Evolutionary conservation across 2,329 filamentous ascomycete genomes (phyloP), one percentile per base, ranked within the genome.

Genomic region (Fusarium cicatricum): DNA sequence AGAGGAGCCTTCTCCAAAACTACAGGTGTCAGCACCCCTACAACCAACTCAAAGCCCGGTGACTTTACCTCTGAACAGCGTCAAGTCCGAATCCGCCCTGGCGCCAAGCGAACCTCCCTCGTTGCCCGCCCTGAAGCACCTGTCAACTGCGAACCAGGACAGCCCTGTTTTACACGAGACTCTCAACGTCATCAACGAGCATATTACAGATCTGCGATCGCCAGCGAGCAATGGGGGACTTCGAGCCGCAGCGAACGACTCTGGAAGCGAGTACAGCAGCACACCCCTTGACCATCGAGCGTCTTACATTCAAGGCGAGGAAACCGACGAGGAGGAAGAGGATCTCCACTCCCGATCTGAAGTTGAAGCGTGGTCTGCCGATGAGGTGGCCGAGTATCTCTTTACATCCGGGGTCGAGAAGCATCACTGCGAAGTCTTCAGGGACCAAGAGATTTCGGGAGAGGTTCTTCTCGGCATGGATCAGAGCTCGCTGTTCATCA

Each of bases 381-480:
- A 87, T 61, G 86, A 95, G 58, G 94, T 97, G 16, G 91, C 94
- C 28, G 91, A 96, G 68, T 94, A 96, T 71, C 80, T 99, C 34
- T 93, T 95, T 65, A 90, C 90, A 2, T 80, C 87, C 4, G 93
- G 92, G 7, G 90, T 98, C 8, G 94, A 98, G 72, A 87, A 89
- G 68, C 88, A 88, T 65, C 94, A 98, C 67, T 99, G 95, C 71
- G 90, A 96, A 63, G 91, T 98, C 3, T 99, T 99, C 70, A 83
- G 89, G 65, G 93, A 98, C 69, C 94, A 99, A 74, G 95, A 99
- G 73, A 98, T 99, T 53, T 89, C 90, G 2, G 95, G 95, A 42
- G 93, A 98, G 68, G 94, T 98, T 4, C 78, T 99, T 33, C 78
- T 99, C 46, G 91, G 91, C 47, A 96, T 98, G 91, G 92, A 97